Conservation (phyloP, 495 filamentous ascomycete species). For the Arthonia radiata region DNA sequence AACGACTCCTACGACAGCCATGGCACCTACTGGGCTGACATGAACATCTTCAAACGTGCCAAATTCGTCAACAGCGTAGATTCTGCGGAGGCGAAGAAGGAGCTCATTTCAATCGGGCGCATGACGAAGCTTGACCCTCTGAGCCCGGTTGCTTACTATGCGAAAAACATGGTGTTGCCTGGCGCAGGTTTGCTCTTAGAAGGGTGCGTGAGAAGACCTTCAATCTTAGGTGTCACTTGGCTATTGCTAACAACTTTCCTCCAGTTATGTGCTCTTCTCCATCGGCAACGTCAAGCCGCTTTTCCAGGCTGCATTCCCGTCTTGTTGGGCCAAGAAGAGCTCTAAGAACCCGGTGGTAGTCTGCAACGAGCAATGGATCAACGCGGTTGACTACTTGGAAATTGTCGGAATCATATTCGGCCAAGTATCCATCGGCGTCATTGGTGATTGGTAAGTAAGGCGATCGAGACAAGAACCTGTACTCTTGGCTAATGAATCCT, state of each 20-base stretch:
- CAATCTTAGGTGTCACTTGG: too few species aligned
- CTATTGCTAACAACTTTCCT: neutral
- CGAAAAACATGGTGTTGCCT: constrained; percentile 66
- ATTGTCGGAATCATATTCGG: constrained; percentile 74
- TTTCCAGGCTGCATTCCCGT: constrained; percentile 38
- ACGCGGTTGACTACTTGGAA: constrained; percentile 62
- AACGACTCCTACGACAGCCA: constrained; percentile 58
- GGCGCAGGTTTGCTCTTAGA: constrained; percentile 74
- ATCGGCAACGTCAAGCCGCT: constrained; percentile 71
- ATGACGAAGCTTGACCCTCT: constrained; percentile 68
- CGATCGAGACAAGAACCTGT: too few species aligned
- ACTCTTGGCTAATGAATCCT: too few species aligned
- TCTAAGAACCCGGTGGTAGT: constrained; percentile 19
- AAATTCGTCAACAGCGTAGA: constrained; percentile 49
- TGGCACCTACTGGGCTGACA: constrained; percentile 79
- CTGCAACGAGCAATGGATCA: constrained; percentile 51
- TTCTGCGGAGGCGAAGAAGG: constrained; percentile 32
- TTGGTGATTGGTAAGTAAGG: constrained; percentile 28
- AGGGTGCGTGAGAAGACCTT: constrained; percentile 37
- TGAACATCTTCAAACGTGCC: constrained; percentile 36
- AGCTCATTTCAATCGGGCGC: constrained; percentile 36
- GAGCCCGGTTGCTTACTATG: constrained; percentile 56
- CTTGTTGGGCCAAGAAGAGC: constrained; percentile 58
- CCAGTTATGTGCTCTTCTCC: constrained; percentile 71
- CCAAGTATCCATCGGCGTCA: constrained; percentile 47